These are phyloP conservation scores for Venturia oleaginea DNA, from an alignment of 2,329 filamentous ascomycete species.

Conservation along the genomic window DNA sequence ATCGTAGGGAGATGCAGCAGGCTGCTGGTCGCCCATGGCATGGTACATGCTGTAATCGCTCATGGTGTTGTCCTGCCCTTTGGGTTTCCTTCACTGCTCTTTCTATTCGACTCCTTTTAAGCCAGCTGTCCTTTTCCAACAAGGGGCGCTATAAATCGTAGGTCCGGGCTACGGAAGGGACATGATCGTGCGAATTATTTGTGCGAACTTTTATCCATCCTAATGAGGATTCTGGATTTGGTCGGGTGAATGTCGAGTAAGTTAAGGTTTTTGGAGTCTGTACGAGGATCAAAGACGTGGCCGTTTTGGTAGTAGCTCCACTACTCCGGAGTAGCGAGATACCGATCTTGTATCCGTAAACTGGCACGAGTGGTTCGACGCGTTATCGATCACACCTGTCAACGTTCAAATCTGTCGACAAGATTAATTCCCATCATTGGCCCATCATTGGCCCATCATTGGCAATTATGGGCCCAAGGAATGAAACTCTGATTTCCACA, in stretches of 20 bases:
- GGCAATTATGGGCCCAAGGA: too few species aligned
- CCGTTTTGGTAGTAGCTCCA: not conserved
- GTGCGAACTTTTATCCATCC: not conserved
- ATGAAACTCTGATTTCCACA: too few species aligned
- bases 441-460: too few species aligned
- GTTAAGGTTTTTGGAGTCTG: not conserved
- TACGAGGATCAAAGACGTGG: not conserved
- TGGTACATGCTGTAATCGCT: constrained; percentile 31
- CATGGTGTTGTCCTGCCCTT: constrained; percentile 19
- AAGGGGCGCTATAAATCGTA: not conserved
- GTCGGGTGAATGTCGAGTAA: not conserved
- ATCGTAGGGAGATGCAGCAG: constrained; percentile 18
- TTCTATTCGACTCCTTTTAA: constrained; percentile 1
- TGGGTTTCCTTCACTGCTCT: not conserved
- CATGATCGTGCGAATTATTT: not conserved
- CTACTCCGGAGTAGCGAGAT: not conserved
- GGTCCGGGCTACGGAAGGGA: not conserved
- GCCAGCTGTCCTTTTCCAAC: not conserved
- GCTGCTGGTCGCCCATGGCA: constrained; percentile 22
- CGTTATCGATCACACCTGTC: too few species aligned
- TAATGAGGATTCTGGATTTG: not conserved
- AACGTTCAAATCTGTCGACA: too few species aligned
- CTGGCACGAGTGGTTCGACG: not conserved
- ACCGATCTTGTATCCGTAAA: not conserved
- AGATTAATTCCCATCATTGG: too few species aligned